Conservation (phyloP, 192 early-diverging fungal species). For the Podila epicladia region DNA sequence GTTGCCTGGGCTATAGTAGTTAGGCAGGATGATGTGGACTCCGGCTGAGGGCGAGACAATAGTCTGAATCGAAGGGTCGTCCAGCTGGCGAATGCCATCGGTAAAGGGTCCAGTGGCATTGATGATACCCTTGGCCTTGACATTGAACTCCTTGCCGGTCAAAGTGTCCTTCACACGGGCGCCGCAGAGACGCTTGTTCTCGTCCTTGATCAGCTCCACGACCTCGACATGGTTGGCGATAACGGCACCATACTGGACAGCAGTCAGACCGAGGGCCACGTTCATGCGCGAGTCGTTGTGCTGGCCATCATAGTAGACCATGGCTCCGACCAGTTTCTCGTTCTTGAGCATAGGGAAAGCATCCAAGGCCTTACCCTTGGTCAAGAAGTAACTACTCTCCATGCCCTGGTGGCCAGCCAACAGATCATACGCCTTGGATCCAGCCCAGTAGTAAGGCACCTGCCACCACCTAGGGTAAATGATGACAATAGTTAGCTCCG, state of each 20-base stretch:
- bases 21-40: slow-evolving; percentile 94
- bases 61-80: slow-evolving; percentile 75
- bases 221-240: slow-evolving; percentile 96
- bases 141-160: slow-evolving; percentile 87
- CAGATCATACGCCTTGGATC: slow-evolving; percentile 92
- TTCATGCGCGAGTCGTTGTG: slow-evolving; percentile 99
- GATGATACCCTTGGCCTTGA: slow-evolving; percentile 92
- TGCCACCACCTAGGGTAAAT: slow-evolving; percentile 83
- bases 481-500: neutral
- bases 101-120: slow-evolving; percentile 89
- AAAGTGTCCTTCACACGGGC: slow-evolving; percentile 84
- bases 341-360: slow-evolving; percentile 95
- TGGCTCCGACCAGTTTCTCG: slow-evolving; percentile 88
- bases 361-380: slow-evolving; percentile 86
- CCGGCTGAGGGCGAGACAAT: slow-evolving; percentile 96
- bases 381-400: slow-evolving; percentile 85
- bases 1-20: slow-evolving; percentile 92
- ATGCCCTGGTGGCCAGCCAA: slow-evolving; percentile 88
- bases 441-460: slow-evolving; percentile 95
- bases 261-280: slow-evolving; percentile 91
- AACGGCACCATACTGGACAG: slow-evolving; percentile 88
- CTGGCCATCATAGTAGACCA: slow-evolving; percentile 98
- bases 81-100: slow-evolving; percentile 92
- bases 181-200: slow-evolving; percentile 73
- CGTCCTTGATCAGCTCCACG: slow-evolving; percentile 77